phyloP scores from a whole-genome alignment of 2,329 filamentous ascomycete species.

The Kalaharituber pfeilii region DNA sequence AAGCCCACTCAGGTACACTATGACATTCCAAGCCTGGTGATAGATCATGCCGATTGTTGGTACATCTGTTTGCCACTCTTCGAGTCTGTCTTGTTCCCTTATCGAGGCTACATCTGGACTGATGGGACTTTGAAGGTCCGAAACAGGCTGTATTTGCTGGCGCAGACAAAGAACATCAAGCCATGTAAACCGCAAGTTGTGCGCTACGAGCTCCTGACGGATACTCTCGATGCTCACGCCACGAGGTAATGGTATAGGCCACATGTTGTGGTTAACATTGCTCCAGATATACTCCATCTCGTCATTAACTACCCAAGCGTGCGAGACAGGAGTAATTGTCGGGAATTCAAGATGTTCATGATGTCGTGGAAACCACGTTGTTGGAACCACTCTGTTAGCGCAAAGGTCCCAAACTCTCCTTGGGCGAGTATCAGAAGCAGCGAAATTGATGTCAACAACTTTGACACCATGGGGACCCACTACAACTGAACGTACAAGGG shows the following conservation, averaged over 20 bases:
- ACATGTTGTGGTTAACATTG: neutral
- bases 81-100: neutral
- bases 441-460: no score
- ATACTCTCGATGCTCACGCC: neutral
- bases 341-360: neutral
- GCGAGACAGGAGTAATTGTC: slow-evolving; percentile 1
- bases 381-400: neutral
- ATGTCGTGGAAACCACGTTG: neutral
- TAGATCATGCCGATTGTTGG: slow-evolving; percentile 4
- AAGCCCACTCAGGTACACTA: slow-evolving; percentile 3
- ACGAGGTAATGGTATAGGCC: slow-evolving; percentile 2
- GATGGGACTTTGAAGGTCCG: neutral
- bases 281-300: neutral
- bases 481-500: no score
- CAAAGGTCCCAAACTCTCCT: neutral
- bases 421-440: neutral
- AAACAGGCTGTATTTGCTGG: neutral
- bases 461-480: no score
- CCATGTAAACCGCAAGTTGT: slow-evolving; percentile 1
- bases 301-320: neutral
- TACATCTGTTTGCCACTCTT: slow-evolving; percentile 5
- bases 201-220: neutral
- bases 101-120: neutral
- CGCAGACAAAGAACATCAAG: slow-evolving; percentile 4
- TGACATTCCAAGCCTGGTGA: neutral